phyloP scores from a whole-genome alignment of 1,284 basidiomycete genomes.

The Ceratobasidium theobromae region DNA sequence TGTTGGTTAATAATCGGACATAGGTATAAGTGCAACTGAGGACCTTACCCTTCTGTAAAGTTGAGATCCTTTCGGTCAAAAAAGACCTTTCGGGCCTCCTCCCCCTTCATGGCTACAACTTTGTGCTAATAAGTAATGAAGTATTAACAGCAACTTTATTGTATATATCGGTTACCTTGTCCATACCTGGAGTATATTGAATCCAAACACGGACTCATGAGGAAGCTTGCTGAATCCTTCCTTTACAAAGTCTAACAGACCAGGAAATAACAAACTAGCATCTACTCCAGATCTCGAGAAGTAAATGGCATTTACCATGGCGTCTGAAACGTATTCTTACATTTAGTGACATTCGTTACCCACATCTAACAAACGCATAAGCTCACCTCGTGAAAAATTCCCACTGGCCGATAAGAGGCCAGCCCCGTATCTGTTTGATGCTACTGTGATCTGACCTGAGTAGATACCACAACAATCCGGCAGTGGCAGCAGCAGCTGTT shows the following conservation, averaged over 20 bases:
- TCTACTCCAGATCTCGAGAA: background rate
- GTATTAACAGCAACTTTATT: background rate
- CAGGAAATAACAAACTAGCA: background rate
- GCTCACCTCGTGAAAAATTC: slow-evolving; percentile 16
- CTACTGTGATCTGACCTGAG: background rate
- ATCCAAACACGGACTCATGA: slow-evolving; percentile 1
- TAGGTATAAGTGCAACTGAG: background rate
- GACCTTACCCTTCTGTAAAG: slow-evolving; percentile 18
- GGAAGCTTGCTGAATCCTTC: background rate
- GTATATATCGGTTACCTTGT: background rate
- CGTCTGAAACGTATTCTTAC: no score
- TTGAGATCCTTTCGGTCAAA: slow-evolving; percentile 6
- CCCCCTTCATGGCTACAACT: slow-evolving; percentile 13
- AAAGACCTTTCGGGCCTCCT: slow-evolving; percentile 19
- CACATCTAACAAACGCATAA: no score
- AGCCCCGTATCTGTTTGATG: background rate
- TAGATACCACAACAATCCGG: background rate
- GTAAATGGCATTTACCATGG: background rate
- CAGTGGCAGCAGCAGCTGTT: background rate
- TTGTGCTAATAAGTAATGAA: background rate
- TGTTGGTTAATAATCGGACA: background rate
- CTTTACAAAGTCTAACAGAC: slow-evolving; percentile 4
- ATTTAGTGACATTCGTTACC: background rate
- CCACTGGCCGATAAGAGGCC: slow-evolving; percentile 16
- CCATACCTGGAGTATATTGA: slow-evolving; percentile 15